Evolutionary conservation across 192 early-diverging fungal species (phyloP), one percentile per base, ranked within the genome.

Genomic region (Gryganskiella cystojenkinii): DNA sequence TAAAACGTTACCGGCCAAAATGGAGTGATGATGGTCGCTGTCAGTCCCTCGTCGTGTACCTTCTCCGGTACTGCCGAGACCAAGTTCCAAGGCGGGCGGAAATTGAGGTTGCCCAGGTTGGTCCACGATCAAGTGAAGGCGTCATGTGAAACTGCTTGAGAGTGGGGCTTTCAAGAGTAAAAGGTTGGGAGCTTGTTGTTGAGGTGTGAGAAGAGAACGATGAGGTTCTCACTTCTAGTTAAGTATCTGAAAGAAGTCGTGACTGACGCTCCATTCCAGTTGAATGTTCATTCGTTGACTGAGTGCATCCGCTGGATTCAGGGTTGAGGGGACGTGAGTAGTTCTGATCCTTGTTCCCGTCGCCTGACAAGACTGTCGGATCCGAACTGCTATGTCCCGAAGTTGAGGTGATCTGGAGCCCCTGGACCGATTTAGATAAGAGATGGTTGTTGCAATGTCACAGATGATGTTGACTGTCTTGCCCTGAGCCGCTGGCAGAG

Each of bases 371-470:
- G 51, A 55, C 2, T 20, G 42, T 61, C 70, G 59, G 0, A 72
- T 51, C 25, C 52, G 42, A 35, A 64, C 27, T 20, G 70, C 62
- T 30, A 79, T 47, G 5, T 37, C n/a, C 69, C 67, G 73, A 3
- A 82, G 55, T 1, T 49, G 25, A 13, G 57, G 61, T 6, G 65
- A 79, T 5, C 58, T 44, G 15, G 75, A 65, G 11, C 78, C 78
- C 15, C 69, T 69, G 22, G 64, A 72, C 28, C 66, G 56, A 69
- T 72, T 72, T 33, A 72, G 35, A 35, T 80, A 71, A 3, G 79
- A 69, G n/a, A 71, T 66, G 10, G 79, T 71, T 5, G 69, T 71
- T 0, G 54, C 56, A 37, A 71, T 80, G 78, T 80, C 67, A 44
- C 67, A 65, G 22, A 35, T 60, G n/a, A 70, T 34, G 44, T 76